phyloP scores from a whole-genome alignment of 495 filamentous ascomycete species.

The Penicillium manginii region DNA sequence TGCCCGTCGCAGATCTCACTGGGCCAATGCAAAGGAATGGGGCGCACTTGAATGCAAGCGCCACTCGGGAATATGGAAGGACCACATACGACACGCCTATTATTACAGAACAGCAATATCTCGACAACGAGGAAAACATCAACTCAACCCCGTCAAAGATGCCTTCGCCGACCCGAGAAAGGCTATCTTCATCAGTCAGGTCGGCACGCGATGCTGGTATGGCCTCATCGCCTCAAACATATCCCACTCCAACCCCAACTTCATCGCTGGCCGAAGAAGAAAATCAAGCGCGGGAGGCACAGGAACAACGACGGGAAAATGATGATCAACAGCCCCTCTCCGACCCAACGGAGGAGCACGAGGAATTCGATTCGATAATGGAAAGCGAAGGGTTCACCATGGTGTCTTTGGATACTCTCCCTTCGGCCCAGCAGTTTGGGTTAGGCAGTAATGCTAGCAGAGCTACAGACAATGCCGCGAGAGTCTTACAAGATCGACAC shows the following conservation, averaged over 20 bases:
- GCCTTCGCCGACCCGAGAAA: slow-evolving; percentile 39
- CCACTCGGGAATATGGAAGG: slow-evolving; percentile 24
- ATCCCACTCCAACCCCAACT: slow-evolving; percentile 46
- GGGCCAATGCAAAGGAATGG: slow-evolving; percentile 14
- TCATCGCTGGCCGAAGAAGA: slow-evolving; percentile 48
- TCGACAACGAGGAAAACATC: slow-evolving; percentile 35
- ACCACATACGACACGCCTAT: slow-evolving; percentile 35
- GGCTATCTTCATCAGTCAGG: slow-evolving; percentile 30
- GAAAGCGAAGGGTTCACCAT: slow-evolving; percentile 65
- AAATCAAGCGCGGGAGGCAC: slow-evolving; percentile 15
- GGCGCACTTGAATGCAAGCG: slow-evolving; percentile 5
- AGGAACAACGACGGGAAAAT: background rate
- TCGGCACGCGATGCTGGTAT: slow-evolving; percentile 37
- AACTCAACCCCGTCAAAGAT: slow-evolving; percentile 48
- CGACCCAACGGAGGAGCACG: slow-evolving; percentile 42
- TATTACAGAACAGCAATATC: slow-evolving; percentile 36
- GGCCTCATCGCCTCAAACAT: slow-evolving; percentile 42
- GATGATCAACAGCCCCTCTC: slow-evolving; percentile 10
- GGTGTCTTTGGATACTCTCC: slow-evolving; percentile 58
- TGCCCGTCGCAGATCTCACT: slow-evolving; percentile 28
- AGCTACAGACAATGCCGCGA: slow-evolving; percentile 21
- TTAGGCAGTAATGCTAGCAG: slow-evolving; percentile 31
- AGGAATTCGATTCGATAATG: slow-evolving; percentile 59
- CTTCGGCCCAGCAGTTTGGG: slow-evolving; percentile 47
- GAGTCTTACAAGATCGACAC: slow-evolving; percentile 33